These are phyloP conservation scores for Narthecium ossifragum DNA, from an alignment of 106 monocot genomes.

Conservation along the genomic window DNA sequence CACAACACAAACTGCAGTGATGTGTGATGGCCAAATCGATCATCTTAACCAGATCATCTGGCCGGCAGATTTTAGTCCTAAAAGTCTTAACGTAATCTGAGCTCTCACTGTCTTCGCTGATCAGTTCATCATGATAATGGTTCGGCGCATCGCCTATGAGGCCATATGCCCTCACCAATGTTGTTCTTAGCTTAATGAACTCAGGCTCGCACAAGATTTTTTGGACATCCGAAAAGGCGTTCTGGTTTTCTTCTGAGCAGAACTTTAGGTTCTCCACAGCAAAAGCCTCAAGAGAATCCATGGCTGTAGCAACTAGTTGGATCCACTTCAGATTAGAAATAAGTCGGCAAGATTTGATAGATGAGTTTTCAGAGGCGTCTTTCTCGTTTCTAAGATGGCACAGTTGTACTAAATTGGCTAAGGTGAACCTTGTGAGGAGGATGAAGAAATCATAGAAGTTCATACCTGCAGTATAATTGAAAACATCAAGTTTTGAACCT, in stretches of 20 bases:
- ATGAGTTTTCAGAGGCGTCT: background rate
- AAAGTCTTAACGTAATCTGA: conserved; percentile 5
- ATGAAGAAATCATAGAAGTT: conserved; percentile 88
- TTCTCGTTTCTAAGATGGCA: conserved; percentile 23
- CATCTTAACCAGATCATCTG: conserved; percentile 44
- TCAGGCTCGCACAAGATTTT: conserved; percentile 36
- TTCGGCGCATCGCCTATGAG: conserved; percentile 9
- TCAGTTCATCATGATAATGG: conserved; percentile 1
- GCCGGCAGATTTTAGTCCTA: conserved; percentile 19
- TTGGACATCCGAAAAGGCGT: conserved; percentile 23
- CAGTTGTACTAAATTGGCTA: conserved; percentile 52
- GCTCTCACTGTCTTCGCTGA: background rate
- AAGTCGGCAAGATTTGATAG: conserved; percentile 21
- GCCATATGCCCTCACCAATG: conserved; percentile 29
- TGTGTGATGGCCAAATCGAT: conserved; percentile 43
- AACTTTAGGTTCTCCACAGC: conserved; percentile 34
- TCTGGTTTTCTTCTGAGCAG: conserved; percentile 29
- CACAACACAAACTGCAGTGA: conserved; percentile 2
- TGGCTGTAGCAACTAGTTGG: conserved; percentile 46
- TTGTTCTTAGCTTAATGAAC: conserved; percentile 38
- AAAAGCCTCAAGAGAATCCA: conserved; percentile 72
- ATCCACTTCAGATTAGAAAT: conserved; percentile 48
- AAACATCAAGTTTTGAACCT: background rate
- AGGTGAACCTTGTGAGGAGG: conserved; percentile 54
- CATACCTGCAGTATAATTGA: conserved; percentile 58